These are phyloP conservation scores for Rhinocladiella similis DNA, from an alignment of 2,329 filamentous ascomycete species.

Conservation along the genomic window DNA sequence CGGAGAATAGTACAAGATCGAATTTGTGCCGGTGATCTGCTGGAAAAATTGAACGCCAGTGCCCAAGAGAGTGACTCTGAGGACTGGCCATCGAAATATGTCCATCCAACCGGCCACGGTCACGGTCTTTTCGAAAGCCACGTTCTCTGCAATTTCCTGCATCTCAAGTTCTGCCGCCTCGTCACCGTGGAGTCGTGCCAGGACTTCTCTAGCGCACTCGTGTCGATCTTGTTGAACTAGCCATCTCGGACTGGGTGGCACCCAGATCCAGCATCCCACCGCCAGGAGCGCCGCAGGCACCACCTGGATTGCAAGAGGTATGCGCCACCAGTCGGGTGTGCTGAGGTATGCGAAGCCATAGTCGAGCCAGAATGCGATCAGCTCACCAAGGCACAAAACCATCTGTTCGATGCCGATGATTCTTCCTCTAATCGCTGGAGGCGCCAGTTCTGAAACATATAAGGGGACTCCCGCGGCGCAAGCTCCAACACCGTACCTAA, in stretches of 20 bases:
- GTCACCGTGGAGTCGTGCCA: slow-evolving; percentile 36
- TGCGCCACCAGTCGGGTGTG: slow-evolving; percentile 33
- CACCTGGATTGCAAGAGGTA: slow-evolving; percentile 36
- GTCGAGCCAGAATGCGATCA: slow-evolving; percentile 39
- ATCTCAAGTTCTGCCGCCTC: slow-evolving; percentile 42
- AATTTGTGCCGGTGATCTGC: slow-evolving; percentile 49
- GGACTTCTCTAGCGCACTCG: slow-evolving; percentile 36
- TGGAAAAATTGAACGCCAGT: slow-evolving; percentile 51
- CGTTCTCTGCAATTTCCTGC: slow-evolving; percentile 41
- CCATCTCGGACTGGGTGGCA: slow-evolving; percentile 36
- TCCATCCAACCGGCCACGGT: slow-evolving; percentile 3
- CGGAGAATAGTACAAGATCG: slow-evolving; percentile 43
- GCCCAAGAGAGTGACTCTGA: slow-evolving; percentile 48
- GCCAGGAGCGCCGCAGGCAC: slow-evolving; percentile 30
- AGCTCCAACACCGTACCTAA: slow-evolving; percentile 44
- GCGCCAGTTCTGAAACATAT: slow-evolving; percentile 46
- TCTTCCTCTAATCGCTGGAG: slow-evolving; percentile 39
- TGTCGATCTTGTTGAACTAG: slow-evolving; percentile 39
- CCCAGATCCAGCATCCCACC: slow-evolving; percentile 30
- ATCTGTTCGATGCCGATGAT: slow-evolving; percentile 45
- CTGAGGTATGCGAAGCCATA: slow-evolving; percentile 34
- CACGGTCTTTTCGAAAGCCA: slow-evolving; percentile 53
- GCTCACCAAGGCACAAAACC: slow-evolving; percentile 45
- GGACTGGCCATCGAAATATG: slow-evolving; percentile 5
- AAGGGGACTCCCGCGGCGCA: slow-evolving; percentile 50